Conservation (phyloP, 768 basidiomycete genomes). For the Leccinum incarnatum region DNA sequence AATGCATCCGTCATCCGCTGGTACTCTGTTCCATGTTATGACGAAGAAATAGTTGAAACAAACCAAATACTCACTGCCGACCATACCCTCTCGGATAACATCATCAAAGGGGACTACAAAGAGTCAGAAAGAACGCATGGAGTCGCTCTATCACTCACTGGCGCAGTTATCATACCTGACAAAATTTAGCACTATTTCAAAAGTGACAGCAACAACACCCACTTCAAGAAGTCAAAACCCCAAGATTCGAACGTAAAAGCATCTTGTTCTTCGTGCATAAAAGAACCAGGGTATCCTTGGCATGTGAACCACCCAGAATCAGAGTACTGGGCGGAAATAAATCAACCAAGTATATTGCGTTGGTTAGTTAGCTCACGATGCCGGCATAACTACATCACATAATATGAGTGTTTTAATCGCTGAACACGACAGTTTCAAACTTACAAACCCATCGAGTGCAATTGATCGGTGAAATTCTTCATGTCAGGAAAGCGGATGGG, state of each 20-base stretch:
- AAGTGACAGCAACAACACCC: slow-evolving; percentile 15
- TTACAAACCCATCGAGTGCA: slow-evolving; percentile 57
- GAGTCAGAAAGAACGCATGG: not conserved
- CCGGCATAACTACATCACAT: slow-evolving; percentile 47
- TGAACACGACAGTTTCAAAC: slow-evolving; percentile 15
- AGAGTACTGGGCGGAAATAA: slow-evolving; percentile 44
- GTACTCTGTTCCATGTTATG: slow-evolving; percentile 41
- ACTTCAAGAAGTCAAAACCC: slow-evolving; percentile 68
- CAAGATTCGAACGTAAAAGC: slow-evolving; percentile 54
- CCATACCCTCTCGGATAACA: slow-evolving; percentile 49
- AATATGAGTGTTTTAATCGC: slow-evolving; percentile 4
- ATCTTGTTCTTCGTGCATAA: slow-evolving; percentile 58
- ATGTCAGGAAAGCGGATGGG: slow-evolving; percentile 53
- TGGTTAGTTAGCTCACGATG: slow-evolving; percentile 41
- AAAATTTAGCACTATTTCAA: not conserved
- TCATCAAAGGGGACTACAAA: slow-evolving; percentile 52
- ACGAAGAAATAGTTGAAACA: not conserved
- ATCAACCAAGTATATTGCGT: not conserved
- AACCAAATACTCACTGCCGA: slow-evolving; percentile 42
- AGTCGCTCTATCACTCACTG: slow-evolving; percentile 30
- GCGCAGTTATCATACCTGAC: slow-evolving; percentile 60
- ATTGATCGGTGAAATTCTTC: slow-evolving; percentile 49
- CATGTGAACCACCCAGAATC: slow-evolving; percentile 72
- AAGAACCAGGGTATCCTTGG: slow-evolving; percentile 58
- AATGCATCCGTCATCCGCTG: slow-evolving; percentile 61